Evolutionary conservation across 1,284 basidiomycete genomes (phyloP), one percentile per base, ranked within the genome.

Genomic region (Trichosporon sp.): DNA sequence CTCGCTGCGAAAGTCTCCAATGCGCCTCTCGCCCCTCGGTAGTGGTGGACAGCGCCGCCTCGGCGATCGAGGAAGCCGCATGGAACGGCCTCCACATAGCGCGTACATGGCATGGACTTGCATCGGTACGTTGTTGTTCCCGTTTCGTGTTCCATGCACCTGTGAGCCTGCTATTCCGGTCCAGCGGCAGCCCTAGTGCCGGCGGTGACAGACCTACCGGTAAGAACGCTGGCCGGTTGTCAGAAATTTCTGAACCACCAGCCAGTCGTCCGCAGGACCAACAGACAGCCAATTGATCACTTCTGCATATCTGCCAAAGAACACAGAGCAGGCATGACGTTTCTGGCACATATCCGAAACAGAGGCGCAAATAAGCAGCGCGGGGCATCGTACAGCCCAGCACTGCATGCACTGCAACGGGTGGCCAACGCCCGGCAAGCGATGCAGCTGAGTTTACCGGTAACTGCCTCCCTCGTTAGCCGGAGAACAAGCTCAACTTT

Each of bases 31-130:
- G 51, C 4, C 5, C 2, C 19, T 7, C 19, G 3, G 21, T 4
- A 54, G 16, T 16, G 19, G 51, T 26, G 51, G 51, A 19, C 51
- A 54, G 51, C 8, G 51, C 51, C 51, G 51, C 51, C 51, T 8
- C n/a, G 6, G 16, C n/a, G 51, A 54, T 54, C 19, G 12, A 54
- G 51, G n/a, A 54, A 10, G 3, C 19, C 51, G 21, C 51, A 26
- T 54, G 51, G 51, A 54, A 11, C 51, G 51, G 7, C 51, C 51
- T 54, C 51, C 51, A 54, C 51, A 54, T n/a, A n/a, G 43, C 51
- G 51, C 7, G 7, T 8, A 26, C 14, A 16, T 16, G 1, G 51
- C 51, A 54, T 54, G 51, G 51, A 54, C 51, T 7, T 16, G n/a
- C 21, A 6, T 54, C 19, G 19, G 10, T 12, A 11, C 10, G 7